These are phyloP conservation scores for Pleurotus sapidus DNA, from an alignment of 768 basidiomycete species.

Conservation along the genomic window DNA sequence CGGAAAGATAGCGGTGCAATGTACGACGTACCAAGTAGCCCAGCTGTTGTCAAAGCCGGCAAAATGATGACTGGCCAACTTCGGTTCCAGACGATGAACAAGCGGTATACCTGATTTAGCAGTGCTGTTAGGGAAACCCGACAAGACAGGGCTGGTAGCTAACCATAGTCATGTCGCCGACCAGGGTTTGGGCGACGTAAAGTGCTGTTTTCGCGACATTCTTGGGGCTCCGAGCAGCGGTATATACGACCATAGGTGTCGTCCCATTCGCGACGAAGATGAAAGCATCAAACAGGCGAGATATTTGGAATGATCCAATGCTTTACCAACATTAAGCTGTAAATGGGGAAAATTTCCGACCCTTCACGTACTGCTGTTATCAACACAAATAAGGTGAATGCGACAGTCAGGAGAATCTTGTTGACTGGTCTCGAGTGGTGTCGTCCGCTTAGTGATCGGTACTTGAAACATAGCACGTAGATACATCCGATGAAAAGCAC, in stretches of 20 bases:
- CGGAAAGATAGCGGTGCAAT: not conserved
- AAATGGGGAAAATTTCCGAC: not conserved
- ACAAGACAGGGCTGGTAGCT: not conserved
- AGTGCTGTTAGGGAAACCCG: not conserved
- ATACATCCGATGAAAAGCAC: conserved; percentile 7
- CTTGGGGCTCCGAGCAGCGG: not conserved
- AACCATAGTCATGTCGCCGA: conserved; percentile 7
- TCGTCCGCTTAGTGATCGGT: not conserved
- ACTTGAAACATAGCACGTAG: not conserved
- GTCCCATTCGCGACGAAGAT: not conserved
- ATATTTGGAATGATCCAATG: conserved; percentile 6
- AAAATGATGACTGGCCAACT: conserved; percentile 2
- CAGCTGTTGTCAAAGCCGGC: conserved; percentile 1
- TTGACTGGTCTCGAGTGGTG: conserved; percentile 4
- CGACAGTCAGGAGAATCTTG: conserved; percentile 1
- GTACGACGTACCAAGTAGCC: conserved; percentile 1
- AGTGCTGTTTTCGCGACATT: conserved; percentile 6
- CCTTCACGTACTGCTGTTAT: conserved; percentile 3
- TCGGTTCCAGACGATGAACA: conserved; percentile 6
- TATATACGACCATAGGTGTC: not conserved
- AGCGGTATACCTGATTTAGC: conserved; percentile 1
- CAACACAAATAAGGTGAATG: not conserved
- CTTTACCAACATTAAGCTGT: not conserved
- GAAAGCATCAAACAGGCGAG: conserved; percentile 7
- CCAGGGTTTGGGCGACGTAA: conserved; percentile 6